Base-by-base conservation (phyloP, 192 early-diverging fungal genomes). In the Dispira simplex region DNA sequence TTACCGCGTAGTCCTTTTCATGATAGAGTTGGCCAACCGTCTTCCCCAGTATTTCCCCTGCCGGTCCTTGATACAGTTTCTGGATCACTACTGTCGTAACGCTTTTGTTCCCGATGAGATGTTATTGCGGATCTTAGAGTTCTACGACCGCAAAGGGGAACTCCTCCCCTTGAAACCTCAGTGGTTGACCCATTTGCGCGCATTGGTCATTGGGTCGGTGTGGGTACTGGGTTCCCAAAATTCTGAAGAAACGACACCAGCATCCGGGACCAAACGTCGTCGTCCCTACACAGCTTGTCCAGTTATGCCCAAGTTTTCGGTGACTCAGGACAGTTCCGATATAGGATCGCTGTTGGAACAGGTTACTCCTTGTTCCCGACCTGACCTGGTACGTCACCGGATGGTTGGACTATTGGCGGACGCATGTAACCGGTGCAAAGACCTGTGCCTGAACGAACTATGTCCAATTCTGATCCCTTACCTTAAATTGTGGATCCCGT, bases 11-110 rank as follows among this genome's bases (percentile, higher is more conserved):
- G 6, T 62, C 6, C 59, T 62, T 13, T 62, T 46, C 59, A 43
- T 62, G 43, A 62, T 62, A 45, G 59, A 62, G 43, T 23, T 62
- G 4, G 59, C 59, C 59, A 43, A 62, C 43, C 59, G 59, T 43
- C 59, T 62, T 5, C 59, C 59, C 6, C 59, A 44, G 16, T 62
- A 62, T 45, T 62, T 62, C 43, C 59, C 59, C 6, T 25, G 59
- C 16, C 10, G n/a, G 20, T 21, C 59, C 18, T 20, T 62, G 1
- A 21, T 39, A 11, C 43, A 20, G 16, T 10, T 62, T 18, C 43
- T 62, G 39, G 59, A 20, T 45, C 44, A 45, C 10, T 44, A 45
- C 44, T 62, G 59, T 25, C 59, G 59, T 8, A 62, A 43, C 59
- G n/a, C 44, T 43, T 62, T 32, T 39, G 59, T 62, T 3, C 59